These are phyloP conservation scores for Euphorbia corollata DNA, from an alignment of 441 rosid genomes.

Conservation along the genomic window DNA sequence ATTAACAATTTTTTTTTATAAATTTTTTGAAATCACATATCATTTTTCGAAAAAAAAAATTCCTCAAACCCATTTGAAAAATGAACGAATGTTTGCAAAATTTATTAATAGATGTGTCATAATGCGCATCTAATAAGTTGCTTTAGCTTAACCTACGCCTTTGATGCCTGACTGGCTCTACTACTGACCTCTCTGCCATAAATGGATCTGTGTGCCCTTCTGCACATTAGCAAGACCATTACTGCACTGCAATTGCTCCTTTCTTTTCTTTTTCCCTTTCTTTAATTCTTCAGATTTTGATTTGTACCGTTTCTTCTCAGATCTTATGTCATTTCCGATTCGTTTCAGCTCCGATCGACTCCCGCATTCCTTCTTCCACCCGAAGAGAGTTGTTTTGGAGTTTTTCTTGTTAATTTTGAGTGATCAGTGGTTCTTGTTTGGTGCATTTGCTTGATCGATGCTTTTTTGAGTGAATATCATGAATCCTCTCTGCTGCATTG, in stretches of 20 bases:
- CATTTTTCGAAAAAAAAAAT: too few species aligned
- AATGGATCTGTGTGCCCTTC: constrained; percentile 13
- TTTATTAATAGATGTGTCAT: background rate
- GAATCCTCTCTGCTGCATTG: constrained; percentile 99
- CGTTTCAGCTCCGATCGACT: constrained; percentile 38
- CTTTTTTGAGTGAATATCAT: constrained; percentile 22
- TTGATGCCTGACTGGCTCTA: constrained; percentile 2
- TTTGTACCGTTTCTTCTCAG: constrained; percentile 10
- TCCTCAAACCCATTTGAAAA: too few species aligned
- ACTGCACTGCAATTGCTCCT: background rate
- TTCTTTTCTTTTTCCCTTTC: background rate
- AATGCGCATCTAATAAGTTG: constrained; percentile 5
- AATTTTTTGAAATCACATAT: too few species aligned
- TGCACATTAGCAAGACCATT: background rate
- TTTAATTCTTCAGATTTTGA: background rate
- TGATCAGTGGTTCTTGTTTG: background rate
- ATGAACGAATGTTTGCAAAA: too few species aligned
- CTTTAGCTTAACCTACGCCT: constrained; percentile 12
- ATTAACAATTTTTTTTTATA: too few species aligned
- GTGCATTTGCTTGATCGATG: constrained; percentile 13
- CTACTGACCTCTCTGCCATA: constrained; percentile 1
- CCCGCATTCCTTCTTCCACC: constrained; percentile 21
- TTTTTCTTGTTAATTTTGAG: constrained; percentile 1
- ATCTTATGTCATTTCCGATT: constrained; percentile 35
- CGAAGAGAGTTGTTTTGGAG: constrained; percentile 13